Percentiles rank a stretch among this genome's conserved stretches.
Conservation (phyloP, 2,329 filamentous ascomycete species). For the Chaetomiaceae sp. region DNA sequence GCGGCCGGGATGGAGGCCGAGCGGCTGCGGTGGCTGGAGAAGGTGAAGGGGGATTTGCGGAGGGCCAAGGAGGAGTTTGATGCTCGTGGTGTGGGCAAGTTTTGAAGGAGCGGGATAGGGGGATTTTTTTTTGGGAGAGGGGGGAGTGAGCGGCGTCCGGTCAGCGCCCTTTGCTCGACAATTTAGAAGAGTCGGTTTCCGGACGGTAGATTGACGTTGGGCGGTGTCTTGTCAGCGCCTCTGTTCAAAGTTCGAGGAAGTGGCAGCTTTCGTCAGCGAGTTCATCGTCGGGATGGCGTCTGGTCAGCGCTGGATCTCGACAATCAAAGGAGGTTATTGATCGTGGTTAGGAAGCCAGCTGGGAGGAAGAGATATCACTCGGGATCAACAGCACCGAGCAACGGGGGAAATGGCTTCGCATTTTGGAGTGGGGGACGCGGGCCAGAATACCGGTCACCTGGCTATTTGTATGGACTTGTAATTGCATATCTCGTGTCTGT, state of each 20-base stretch:
- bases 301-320: no score
- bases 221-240: no score
- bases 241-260: no score
- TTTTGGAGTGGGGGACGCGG: background rate
- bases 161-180: no score
- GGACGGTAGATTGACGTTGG: no score
- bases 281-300: no score
- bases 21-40: slow-evolving; percentile 37
- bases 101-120: no score
- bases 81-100: background rate
- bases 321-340: no score
- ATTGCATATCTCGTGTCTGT: background rate
- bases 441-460: background rate
- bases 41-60: slow-evolving; percentile 43
- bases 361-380: no score
- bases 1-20: slow-evolving; percentile 30
- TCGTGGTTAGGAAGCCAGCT: no score
- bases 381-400: slow-evolving; percentile 6
- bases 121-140: background rate
- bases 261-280: no score
- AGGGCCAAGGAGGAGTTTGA: slow-evolving; percentile 29
- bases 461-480: background rate
- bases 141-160: background rate
- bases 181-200: background rate
- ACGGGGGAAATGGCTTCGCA: background rate